Base-by-base conservation (phyloP, 306 rosid species). In the Prunus padus region DNA sequence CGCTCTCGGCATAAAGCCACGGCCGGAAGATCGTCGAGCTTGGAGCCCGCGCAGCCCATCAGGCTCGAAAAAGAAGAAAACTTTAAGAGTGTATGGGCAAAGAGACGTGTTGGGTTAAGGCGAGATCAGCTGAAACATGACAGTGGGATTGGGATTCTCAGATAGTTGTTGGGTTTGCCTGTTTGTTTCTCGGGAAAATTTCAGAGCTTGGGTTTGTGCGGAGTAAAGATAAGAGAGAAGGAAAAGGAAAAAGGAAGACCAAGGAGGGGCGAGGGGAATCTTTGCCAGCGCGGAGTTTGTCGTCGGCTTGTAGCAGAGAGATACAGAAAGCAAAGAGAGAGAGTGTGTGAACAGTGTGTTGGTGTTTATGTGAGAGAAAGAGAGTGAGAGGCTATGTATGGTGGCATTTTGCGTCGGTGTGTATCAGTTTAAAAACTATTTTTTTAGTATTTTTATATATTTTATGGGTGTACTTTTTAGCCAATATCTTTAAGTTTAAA, bases 11-110 rank as follows among this genome's bases (percentile, higher is more conserved):
- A 96, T 4, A 96, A 86, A 10, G 78, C 78, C n/a, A 96, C 97
- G n/a, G 99, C 99, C 0, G 96, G 96, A 1, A 86, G 92, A 77
- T 96, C 99, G 33, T 96, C 99, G 81, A 88, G 84, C 91, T 96
- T 96, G 2, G 99, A 96, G 88, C 80, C 89, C 75, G 92, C 63
- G 77, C 99, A 96, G 31, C 99, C 99, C 99, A 96, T 84, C 42
- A n/a, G 54, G 28, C 62, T 6, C 18, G 57, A 19, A 25, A 60
- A 37, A 54, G 19, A 51, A 30, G 12, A 37, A 7, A 49, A 50
- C 66, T 64, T 40, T 71, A 28, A n/a, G 42, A 28, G 28, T 37
- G 14, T 50, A 47, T 5, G 50, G 15, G 50, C 56, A 45, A 72
- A 63, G 66, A 75, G 26, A n/a, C 44, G 40, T 7, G 30, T 18